Base-by-base conservation (phyloP, 352 stramenopile species). In the Phytophthora pini region DNA sequence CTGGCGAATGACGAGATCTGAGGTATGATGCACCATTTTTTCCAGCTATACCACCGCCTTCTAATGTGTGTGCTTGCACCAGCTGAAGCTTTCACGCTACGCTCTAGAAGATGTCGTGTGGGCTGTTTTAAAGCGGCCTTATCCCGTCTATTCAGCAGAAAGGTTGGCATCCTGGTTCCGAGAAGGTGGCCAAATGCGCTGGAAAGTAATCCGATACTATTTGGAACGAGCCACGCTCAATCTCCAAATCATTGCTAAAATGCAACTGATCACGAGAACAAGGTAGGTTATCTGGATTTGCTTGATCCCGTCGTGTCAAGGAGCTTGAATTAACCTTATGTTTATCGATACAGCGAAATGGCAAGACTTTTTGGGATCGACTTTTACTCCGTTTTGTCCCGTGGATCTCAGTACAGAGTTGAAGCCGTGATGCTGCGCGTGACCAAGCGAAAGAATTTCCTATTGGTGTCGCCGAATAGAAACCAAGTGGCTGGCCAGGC, bases 311-410 rank as follows among this genome's bases (percentile, higher is more conserved):
- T 61, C 31, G 31, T 13, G 7, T 3, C 29, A n/a, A 15, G 20
- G 6, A 5, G 17, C 20, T 27, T n/a, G n/a, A 36, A n/a, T 20
- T 38, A 34, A 52, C 41, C 51, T 31, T 52, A 12, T 38, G 38
- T 53, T 49, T 7, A 57, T 49, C 2, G 3, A 48, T 61, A 0
- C n/a, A 95, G 83, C 59, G 94, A 98, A 56, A 97, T 98, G 88
- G 92, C 94, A 20, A 80, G 93, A 8, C 68, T 98, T 15, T 97
- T 98, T 79, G 95, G 95, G 7, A 98, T 98, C 53, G 92, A 98
- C 47, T 98, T 98, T 50, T 97, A 95, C 73, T 97, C 90, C 0
- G 92, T 97, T 7, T 72, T 98, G 0, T 97, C 86, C 11, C 81
- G 95, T 11, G 95, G 95, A 2, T 98, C 93, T 8, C 95, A 98